Evolutionary conservation across 2,329 filamentous ascomycete species (phyloP).

Genomic region (Colletotrichum spinosum): DNA sequence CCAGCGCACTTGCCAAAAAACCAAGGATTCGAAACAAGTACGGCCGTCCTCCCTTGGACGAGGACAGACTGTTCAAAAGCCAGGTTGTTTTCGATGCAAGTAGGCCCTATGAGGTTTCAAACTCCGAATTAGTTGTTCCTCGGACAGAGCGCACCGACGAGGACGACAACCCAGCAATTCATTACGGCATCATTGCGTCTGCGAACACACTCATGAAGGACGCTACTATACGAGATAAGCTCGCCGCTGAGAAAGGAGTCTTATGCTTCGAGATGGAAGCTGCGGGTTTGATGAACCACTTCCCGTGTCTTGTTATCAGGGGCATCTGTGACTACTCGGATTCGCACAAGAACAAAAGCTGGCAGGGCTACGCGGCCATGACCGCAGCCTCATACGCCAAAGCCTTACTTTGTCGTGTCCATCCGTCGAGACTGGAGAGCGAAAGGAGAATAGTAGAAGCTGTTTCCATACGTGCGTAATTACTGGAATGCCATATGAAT

Average conservation of each 20-base stretch:
- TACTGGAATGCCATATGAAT: too few relatives aligned
- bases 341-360: slow-evolving; percentile 51
- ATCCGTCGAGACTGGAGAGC: slow-evolving; percentile 30
- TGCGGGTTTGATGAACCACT: slow-evolving; percentile 42
- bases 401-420: slow-evolving; percentile 30
- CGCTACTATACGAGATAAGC: slow-evolving; percentile 43
- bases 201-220: slow-evolving; percentile 51
- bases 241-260: slow-evolving; percentile 33
- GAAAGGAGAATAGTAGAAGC: slow-evolving; percentile 30
- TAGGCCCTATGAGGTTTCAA: too few relatives aligned
- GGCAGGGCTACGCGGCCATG: slow-evolving; percentile 50
- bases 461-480: neutral
- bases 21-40: neutral
- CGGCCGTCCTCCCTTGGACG: neutral
- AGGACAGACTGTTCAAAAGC: neutral
- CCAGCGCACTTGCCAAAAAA: neutral
- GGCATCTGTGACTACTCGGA: slow-evolving; percentile 56
- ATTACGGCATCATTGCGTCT: slow-evolving; percentile 44
- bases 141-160: neutral
- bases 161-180: slow-evolving; percentile 23
- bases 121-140: neutral
- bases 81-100: neutral
- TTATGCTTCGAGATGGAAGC: slow-evolving; percentile 48
- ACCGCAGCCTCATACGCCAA: slow-evolving; percentile 46
- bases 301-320: slow-evolving; percentile 50